Conservation (phyloP, 331 rosid genomes). For the Malus hybrid region DNA sequence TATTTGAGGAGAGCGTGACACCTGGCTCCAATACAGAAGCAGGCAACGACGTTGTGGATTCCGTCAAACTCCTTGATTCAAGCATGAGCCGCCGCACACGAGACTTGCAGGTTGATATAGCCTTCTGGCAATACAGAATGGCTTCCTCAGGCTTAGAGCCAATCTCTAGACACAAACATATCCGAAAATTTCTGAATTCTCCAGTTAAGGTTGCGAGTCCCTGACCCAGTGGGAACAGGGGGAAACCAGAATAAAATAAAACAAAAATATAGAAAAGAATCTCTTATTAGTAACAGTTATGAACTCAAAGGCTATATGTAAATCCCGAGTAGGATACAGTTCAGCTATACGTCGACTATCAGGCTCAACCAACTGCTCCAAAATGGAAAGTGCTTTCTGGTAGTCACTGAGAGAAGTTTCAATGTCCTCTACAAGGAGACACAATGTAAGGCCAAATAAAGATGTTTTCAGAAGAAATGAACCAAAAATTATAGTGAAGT, state of each 20-base stretch:
- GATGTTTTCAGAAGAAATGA: not conserved
- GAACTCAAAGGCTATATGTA: not conserved
- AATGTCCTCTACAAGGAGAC: slow-evolving; percentile 68
- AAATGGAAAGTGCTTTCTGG: slow-evolving; percentile 69
- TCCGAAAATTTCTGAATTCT: slow-evolving; percentile 66
- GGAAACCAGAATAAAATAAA: not conserved
- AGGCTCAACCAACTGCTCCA: slow-evolving; percentile 80
- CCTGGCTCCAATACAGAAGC: slow-evolving; percentile 37
- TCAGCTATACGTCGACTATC: slow-evolving; percentile 81
- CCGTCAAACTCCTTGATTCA: slow-evolving; percentile 48
- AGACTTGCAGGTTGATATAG: slow-evolving; percentile 74
- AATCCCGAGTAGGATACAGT: slow-evolving; percentile 68
- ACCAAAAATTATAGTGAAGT: not conserved
- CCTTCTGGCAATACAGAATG: slow-evolving; percentile 62
- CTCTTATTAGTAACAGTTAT: not conserved
- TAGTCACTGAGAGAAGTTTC: slow-evolving; percentile 89
- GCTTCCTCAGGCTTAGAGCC: slow-evolving; percentile 81
- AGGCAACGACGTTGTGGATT: slow-evolving; percentile 28
- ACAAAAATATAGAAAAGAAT: not conserved
- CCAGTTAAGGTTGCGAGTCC: slow-evolving; percentile 39
- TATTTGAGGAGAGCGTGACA: slow-evolving; percentile 17
- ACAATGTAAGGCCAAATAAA: slow-evolving; percentile 14
- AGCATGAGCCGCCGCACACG: slow-evolving; percentile 50
- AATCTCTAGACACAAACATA: slow-evolving; percentile 86
- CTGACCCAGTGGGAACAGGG: not conserved